phyloP scores from a whole-genome alignment of 2,329 filamentous ascomycete species.

The Chrysoporthe deuterocubensis region DNA sequence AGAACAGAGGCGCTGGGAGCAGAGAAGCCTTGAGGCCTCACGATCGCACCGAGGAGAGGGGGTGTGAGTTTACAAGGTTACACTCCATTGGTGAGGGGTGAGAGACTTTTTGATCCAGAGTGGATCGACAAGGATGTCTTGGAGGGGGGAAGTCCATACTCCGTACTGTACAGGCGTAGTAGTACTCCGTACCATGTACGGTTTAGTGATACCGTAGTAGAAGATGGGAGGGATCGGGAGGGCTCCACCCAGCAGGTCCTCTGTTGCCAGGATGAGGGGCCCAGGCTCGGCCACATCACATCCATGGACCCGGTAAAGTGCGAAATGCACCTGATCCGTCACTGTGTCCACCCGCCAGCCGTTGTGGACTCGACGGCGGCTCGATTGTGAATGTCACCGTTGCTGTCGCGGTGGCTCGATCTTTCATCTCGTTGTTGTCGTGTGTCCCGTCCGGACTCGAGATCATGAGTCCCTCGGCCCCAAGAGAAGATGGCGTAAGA shows the following conservation, averaged over 20 bases:
- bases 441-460: background rate
- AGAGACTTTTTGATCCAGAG: constrained; percentile 4
- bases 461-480: background rate
- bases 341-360: constrained; percentile 18
- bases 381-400: constrained; percentile 7
- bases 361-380: constrained; percentile 16
- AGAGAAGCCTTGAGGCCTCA: background rate
- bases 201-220: background rate
- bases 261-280: background rate
- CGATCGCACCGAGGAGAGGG: background rate
- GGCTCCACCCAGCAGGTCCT: background rate
- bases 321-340: background rate
- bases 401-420: constrained; percentile 7
- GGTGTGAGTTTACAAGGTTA: background rate
- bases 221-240: background rate
- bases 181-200: background rate
- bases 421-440: background rate
- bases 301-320: constrained; percentile 7
- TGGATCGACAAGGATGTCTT: background rate
- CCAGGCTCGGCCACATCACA: constrained; percentile 14
- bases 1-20: background rate
- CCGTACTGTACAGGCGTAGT: background rate
- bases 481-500: background rate
- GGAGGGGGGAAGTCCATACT: background rate
- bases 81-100: background rate